These are phyloP conservation scores for Alternaria incomplexa DNA, from an alignment of 2,329 filamentous ascomycete genomes.

Conservation along the genomic window DNA sequence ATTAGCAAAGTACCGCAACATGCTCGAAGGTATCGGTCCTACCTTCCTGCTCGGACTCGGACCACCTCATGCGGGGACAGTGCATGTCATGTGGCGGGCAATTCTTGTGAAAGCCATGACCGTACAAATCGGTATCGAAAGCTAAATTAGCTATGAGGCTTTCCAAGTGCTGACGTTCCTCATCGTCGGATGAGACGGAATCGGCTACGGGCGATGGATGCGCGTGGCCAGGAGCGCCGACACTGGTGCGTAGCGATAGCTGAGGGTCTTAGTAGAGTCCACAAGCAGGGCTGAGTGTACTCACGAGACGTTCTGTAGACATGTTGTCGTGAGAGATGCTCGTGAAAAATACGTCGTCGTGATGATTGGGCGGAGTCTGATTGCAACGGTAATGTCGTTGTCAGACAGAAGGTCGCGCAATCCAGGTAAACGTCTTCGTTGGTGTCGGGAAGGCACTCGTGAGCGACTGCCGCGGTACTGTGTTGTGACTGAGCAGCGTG, in stretches of 20 bases:
- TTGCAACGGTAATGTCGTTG: neutral
- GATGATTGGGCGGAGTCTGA: neutral
- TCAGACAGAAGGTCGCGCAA: neutral
- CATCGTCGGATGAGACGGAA: neutral
- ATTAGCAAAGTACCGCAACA: neutral
- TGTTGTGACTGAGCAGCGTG: neutral
- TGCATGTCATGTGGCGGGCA: constrained; percentile 20
- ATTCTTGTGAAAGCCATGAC: constrained; percentile 16
- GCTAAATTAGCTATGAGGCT: constrained; percentile 10
- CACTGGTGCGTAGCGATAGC: constrained; percentile 1
- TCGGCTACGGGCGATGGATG: constrained; percentile 17
- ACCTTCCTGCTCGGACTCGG: constrained; percentile 15
- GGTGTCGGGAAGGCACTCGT: neutral
- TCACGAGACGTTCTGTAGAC: neutral
- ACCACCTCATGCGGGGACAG: constrained; percentile 33
- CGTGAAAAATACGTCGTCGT: constrained; percentile 7
- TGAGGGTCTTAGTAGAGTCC: constrained; percentile 1
- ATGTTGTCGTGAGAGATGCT: constrained; percentile 12
- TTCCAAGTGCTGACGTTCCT: neutral
- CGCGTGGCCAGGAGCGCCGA: constrained; percentile 12
- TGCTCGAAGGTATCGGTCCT: neutral
- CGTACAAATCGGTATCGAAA: constrained; percentile 24
- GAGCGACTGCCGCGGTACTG: neutral
- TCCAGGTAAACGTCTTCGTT: neutral
- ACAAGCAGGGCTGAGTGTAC: neutral